These are phyloP conservation scores for Microbotryomycetes sp. DNA, from an alignment of 1,284 basidiomycete species.

Conservation along the genomic window DNA sequence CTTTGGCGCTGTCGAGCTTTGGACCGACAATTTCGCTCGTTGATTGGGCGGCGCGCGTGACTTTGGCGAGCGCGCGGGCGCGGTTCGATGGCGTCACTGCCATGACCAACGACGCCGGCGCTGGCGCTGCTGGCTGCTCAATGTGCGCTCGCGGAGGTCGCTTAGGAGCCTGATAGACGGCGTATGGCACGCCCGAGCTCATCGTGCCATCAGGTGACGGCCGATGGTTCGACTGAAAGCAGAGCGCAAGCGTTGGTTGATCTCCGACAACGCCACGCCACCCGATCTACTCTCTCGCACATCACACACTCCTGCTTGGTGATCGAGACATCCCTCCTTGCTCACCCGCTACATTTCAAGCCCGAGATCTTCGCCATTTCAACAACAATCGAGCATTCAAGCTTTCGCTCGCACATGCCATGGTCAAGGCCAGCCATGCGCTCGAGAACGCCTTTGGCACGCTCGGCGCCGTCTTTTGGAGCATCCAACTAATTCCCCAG, in stretches of 20 bases:
- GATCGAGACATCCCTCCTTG: too few species aligned
- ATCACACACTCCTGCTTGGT: too few species aligned
- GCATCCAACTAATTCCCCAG: slow-evolving; percentile 14
- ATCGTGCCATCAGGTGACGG: neutral
- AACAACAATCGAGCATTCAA: too few species aligned
- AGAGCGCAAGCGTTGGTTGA: too few species aligned
- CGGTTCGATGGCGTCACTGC: neutral
- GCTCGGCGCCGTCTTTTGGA: slow-evolving; percentile 11
- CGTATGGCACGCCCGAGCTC: neutral
- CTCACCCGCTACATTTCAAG: too few species aligned
- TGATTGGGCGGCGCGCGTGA: neutral
- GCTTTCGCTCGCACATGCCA: too few species aligned
- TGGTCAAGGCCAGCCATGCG: neutral
- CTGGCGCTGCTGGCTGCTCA: neutral
- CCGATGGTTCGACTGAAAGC: too few species aligned
- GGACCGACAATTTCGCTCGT: neutral
- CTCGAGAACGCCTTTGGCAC: slow-evolving; percentile 16
- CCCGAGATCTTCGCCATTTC: too few species aligned
- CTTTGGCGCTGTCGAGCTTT: neutral
- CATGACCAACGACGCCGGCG: neutral
- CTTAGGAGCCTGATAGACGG: neutral
- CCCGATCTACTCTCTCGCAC: too few species aligned
- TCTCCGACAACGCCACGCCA: too few species aligned
- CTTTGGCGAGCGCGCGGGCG: slow-evolving; percentile 12
- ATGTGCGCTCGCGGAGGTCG: neutral